Conservation (phyloP, 331 rosid species). For the Dryas integrifolia region DNA sequence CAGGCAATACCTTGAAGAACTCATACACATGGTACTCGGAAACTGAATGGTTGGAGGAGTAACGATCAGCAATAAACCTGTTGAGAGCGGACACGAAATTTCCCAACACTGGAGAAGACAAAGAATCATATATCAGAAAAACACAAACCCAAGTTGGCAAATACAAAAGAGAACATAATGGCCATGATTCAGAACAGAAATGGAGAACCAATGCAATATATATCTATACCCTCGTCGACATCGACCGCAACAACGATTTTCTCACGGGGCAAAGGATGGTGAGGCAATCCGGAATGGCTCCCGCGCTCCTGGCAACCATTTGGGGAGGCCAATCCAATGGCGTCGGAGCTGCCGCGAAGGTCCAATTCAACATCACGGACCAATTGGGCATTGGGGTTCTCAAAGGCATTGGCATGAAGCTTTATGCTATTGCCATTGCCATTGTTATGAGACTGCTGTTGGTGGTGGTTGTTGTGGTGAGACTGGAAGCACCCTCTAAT, state of each 20-base stretch:
- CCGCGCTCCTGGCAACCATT: slow-evolving; percentile 26
- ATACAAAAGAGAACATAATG: neutral
- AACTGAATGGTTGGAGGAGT: slow-evolving; percentile 65
- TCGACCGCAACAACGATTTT: slow-evolving; percentile 81
- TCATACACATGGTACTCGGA: slow-evolving; percentile 91
- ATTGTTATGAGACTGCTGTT: neutral
- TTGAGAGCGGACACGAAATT: slow-evolving; percentile 89
- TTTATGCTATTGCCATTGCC: slow-evolving; percentile 1
- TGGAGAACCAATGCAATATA: neutral
- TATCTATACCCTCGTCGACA: slow-evolving; percentile 76
- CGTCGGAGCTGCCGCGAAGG: slow-evolving; percentile 18
- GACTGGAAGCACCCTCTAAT: neutral
- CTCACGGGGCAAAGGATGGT: slow-evolving; percentile 36
- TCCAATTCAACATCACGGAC: slow-evolving; percentile 27
- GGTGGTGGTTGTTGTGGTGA: neutral
- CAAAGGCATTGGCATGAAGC: slow-evolving; percentile 17
- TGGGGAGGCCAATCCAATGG: slow-evolving; percentile 9
- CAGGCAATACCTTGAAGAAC: slow-evolving; percentile 74
- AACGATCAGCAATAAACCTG: slow-evolving; percentile 80
- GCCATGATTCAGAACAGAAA: neutral
- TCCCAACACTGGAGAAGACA: slow-evolving; percentile 59
- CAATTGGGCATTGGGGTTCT: slow-evolving; percentile 26
- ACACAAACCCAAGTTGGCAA: slow-evolving; percentile 13
- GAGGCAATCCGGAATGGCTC: slow-evolving; percentile 32
- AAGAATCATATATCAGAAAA: slow-evolving; percentile 6